phyloP scores from a whole-genome alignment of 2,329 filamentous ascomycete species.

The Ophiostoma montium region DNA sequence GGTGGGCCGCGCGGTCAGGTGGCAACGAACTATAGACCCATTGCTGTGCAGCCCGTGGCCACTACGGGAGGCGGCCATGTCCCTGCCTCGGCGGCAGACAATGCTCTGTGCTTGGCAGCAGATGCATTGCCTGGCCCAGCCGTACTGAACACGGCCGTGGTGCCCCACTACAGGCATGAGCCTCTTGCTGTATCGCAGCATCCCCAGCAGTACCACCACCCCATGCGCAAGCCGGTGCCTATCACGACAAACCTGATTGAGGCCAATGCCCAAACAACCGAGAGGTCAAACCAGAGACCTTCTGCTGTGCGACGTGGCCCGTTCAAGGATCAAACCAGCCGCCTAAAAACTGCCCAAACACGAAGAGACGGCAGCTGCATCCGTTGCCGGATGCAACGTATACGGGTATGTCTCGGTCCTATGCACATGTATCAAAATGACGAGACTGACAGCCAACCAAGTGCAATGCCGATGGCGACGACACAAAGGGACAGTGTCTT shows the following conservation, averaged over 20 bases:
- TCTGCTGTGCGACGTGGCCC: constrained; percentile 33
- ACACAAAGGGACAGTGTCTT: constrained; percentile 34
- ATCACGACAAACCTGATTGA: constrained; percentile 2
- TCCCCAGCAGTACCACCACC: background rate
- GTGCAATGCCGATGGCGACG: constrained; percentile 37
- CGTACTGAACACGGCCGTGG: background rate
- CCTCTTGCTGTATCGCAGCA: background rate
- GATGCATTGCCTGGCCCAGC: background rate
- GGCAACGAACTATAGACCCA: background rate
- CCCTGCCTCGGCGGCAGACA: background rate
- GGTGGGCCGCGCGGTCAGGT: background rate
- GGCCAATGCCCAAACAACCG: constrained; percentile 20
- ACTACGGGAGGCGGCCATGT: background rate
- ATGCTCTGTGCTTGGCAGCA: background rate
- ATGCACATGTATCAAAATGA: background rate
- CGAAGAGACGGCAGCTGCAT: constrained; percentile 45
- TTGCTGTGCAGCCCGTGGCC: background rate
- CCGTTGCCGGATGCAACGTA: constrained; percentile 47
- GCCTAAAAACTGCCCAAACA: constrained; percentile 41
- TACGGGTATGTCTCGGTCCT: constrained; percentile 33
- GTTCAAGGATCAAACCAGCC: constrained; percentile 36
- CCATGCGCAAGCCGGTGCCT: background rate
- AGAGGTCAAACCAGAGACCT: constrained; percentile 17
- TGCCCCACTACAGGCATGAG: background rate
- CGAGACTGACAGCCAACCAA: constrained; percentile 15